Evolutionary conservation across 768 basidiomycete species (phyloP), one percentile per base, ranked within the genome.

Genomic region (Agrocybe chaxingu): DNA sequence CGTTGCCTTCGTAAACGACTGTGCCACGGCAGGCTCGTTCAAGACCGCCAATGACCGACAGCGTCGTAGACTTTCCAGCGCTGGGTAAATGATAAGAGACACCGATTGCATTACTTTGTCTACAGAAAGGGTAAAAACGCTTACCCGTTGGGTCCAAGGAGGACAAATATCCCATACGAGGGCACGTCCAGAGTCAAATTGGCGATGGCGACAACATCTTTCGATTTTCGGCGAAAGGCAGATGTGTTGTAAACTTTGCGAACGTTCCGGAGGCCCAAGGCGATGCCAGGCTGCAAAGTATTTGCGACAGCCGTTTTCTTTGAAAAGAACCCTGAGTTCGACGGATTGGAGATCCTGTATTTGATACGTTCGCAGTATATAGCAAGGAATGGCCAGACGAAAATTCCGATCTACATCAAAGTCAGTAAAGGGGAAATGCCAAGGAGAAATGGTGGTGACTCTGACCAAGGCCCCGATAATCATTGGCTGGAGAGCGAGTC

Each of bases 11-110:
- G 48, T 77, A 79, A 2, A 72, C 68, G n/a, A 91, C 70, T 2
- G 72, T 67, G 24, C 89, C 89, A 18, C 73, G 67, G 3, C 79
- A 82, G n/a, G 75, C 77, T 4, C 79, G 79, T 8, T 80, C 65
- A 8, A 91, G 72, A 1, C 83, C 80, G 2, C 77, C 87, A 4
- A 91, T 66, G 47, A 89, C 78, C 2, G 83, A 84, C 12, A 91
- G 70, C 0, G 78, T 66, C 0, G 89, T 91, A 0, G 86, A 88
- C 66, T 90, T 92, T 19, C 89, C 89, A 3, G 88, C 87, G 3
- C 88, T 88, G 53, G 48, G 41, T 30, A 13, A 16, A 16, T 16
- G 16, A 42, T 19, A 16, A 33, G 44, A 44, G 2, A 7, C 9
- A 42, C 48, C 30, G 5, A 12, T 45, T 42, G 37, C 24, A 38